Evolutionary conservation across 495 filamentous ascomycete genomes (phyloP).

Genomic region (Schizothecium vesticola): DNA sequence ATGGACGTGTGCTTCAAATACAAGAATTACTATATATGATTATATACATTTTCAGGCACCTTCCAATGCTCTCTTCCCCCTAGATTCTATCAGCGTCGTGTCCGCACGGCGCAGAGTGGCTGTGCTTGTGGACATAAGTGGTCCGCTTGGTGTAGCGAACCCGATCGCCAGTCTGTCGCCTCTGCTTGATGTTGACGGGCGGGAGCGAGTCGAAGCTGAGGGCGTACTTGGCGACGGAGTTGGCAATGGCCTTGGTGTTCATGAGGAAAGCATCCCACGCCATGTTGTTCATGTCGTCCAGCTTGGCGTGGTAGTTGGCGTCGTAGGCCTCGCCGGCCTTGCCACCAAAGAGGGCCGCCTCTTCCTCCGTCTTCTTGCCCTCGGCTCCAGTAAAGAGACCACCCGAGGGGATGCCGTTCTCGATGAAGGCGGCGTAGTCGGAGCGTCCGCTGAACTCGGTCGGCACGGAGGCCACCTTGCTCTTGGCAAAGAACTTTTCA

Average conservation of each 20-base stretch:
- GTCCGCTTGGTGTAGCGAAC: background rate
- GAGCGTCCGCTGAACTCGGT: constrained; percentile 59
- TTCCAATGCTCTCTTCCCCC: background rate
- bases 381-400: constrained; percentile 70
- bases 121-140: background rate
- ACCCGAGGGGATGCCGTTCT: constrained; percentile 56
- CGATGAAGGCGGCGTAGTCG: constrained; percentile 66
- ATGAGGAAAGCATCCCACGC: constrained; percentile 54
- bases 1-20: background rate
- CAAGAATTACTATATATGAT: background rate
- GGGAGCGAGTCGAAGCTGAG: constrained; percentile 33
- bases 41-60: background rate
- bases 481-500: constrained; percentile 50
- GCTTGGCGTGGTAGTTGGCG: constrained; percentile 55
- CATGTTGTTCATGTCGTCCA: constrained; percentile 57
- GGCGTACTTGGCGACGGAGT: constrained; percentile 59
- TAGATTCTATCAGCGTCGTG: background rate
- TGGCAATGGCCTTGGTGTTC: constrained; percentile 58
- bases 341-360: constrained; percentile 56
- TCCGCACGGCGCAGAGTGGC: constrained; percentile 10
- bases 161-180: constrained; percentile 1
- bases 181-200: background rate
- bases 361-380: constrained; percentile 54
- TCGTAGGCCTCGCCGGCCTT: constrained; percentile 55
- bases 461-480: constrained; percentile 39